A percentile compares a stretch with the other conserved stretches of the same genome.
These are phyloP conservation scores for Brettanomyces sp. DNA, from an alignment of 805 yeast genomes.

Conservation along the genomic window DNA sequence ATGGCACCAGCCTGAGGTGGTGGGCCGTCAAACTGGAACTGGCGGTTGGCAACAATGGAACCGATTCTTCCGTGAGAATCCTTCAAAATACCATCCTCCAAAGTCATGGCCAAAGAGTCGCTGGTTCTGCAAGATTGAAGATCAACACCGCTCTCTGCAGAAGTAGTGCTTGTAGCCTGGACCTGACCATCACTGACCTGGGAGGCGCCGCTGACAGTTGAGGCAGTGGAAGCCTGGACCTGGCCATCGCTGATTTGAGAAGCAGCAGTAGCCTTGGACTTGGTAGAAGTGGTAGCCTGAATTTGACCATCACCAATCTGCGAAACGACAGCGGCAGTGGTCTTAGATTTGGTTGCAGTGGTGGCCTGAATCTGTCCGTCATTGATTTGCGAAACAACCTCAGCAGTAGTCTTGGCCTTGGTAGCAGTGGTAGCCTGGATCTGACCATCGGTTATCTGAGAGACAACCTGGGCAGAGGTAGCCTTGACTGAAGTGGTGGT, in stretches of 20 bases:
- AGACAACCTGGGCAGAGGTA: conserved; percentile 23
- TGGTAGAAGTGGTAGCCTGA: conserved; percentile 27
- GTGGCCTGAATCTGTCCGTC: conserved; percentile 35
- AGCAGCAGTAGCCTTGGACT: conserved; percentile 24
- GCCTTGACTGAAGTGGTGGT: conserved; percentile 27
- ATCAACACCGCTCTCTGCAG: conserved; percentile 19
- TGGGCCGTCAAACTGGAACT: conserved; percentile 59
- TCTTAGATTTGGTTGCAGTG: conserved; percentile 31
- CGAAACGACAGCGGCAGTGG: conserved; percentile 21
- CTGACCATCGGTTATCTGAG: conserved; percentile 22
- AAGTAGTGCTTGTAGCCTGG: conserved; percentile 29
- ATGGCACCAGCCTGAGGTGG: conserved; percentile 55
- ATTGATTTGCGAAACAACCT: conserved; percentile 32
- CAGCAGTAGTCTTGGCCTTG: conserved; percentile 16
- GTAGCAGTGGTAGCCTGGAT: conserved; percentile 25
- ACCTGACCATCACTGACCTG: conserved; percentile 26
- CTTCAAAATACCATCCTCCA: conserved; percentile 32
- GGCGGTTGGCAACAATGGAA: conserved; percentile 53
- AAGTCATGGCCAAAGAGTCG: conserved; percentile 33
- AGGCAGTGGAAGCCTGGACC: conserved; percentile 40
- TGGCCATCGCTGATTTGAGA: conserved; percentile 59
- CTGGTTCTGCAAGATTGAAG: conserved; percentile 26
- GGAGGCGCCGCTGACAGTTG: conserved; percentile 31
- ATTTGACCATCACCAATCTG: conserved; percentile 33
- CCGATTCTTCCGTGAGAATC: conserved; percentile 45